phyloP scores from a whole-genome alignment of 2,329 filamentous ascomycete genomes.

The Colletotrichum theobromicola region DNA sequence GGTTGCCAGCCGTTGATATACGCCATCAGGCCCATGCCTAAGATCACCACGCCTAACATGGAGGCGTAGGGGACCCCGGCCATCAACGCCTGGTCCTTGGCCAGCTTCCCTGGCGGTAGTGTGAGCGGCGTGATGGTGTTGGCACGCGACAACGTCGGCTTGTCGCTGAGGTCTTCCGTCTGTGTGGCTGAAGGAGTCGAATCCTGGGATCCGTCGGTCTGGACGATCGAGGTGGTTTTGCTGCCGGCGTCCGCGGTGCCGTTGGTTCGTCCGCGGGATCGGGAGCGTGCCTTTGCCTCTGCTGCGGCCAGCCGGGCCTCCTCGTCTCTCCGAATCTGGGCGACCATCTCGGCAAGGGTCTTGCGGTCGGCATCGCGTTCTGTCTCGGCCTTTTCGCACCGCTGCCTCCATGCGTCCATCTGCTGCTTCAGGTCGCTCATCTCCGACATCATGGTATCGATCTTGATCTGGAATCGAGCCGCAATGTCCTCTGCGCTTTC shows the following conservation, averaged over 20 bases:
- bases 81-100: slow-evolving; percentile 50
- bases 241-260: slow-evolving; percentile 8
- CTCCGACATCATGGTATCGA: slow-evolving; percentile 79
- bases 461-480: slow-evolving; percentile 66
- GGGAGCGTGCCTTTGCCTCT: slow-evolving; percentile 44
- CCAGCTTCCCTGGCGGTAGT: slow-evolving; percentile 41
- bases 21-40: slow-evolving; percentile 85
- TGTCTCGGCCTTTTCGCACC: slow-evolving; percentile 80
- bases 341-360: slow-evolving; percentile 85
- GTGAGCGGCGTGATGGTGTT: slow-evolving; percentile 54
- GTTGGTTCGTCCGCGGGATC: slow-evolving; percentile 31
- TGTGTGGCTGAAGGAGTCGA: slow-evolving; percentile 16
- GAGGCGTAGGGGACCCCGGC: slow-evolving; percentile 77
- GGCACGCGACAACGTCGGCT: slow-evolving; percentile 50
- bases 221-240: background rate
- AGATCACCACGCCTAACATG: slow-evolving; percentile 80
- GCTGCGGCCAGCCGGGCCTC: slow-evolving; percentile 52
- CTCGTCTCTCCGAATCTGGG: slow-evolving; percentile 76
- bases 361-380: slow-evolving; percentile 76
- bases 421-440: slow-evolving; percentile 83
- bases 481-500: slow-evolving; percentile 42
- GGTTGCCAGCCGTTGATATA: slow-evolving; percentile 84
- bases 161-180: slow-evolving; percentile 40
- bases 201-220: background rate
- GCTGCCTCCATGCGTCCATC: slow-evolving; percentile 76